Evolutionary conservation across 345 rosid genomes (phyloP).

Genomic region (Rhizophora mangle): DNA sequence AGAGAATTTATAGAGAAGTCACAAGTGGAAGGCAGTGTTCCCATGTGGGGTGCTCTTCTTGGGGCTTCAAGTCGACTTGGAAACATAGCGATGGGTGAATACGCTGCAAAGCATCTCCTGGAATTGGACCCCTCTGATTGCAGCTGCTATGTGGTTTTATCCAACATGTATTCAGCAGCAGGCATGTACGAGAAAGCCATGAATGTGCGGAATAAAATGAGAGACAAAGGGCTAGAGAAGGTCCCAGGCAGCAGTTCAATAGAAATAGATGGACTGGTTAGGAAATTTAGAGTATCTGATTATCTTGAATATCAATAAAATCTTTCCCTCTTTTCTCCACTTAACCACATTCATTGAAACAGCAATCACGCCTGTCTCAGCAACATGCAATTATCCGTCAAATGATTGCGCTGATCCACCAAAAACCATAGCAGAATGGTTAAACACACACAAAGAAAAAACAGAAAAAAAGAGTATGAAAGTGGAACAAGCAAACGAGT

Average conservation of each 20-base stretch:
- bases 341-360: too few relatives aligned
- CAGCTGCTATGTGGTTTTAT: constrained; percentile 7
- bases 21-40: constrained; percentile 12
- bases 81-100: constrained; percentile 3
- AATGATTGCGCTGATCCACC: too few relatives aligned
- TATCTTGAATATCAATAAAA: not conserved
- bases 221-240: constrained; percentile 4
- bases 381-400: too few relatives aligned
- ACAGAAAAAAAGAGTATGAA: too few relatives aligned
- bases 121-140: constrained; percentile 12
- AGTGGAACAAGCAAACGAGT: too few relatives aligned
- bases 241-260: constrained; percentile 17
- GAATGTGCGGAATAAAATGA: not conserved
- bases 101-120: constrained; percentile 13
- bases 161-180: constrained; percentile 12
- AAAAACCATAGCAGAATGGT: too few relatives aligned
- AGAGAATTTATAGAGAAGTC: constrained; percentile 14
- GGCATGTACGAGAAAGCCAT: constrained; percentile 18
- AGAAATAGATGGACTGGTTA: constrained; percentile 6
- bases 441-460: too few relatives aligned
- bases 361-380: too few relatives aligned
- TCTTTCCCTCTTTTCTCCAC: not conserved
- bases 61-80: constrained; percentile 19
- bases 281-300: constrained; percentile 9
- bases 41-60: constrained; percentile 20